phyloP scores from a whole-genome alignment of 164 flowering plant species.

The Vitis rupestris region DNA sequence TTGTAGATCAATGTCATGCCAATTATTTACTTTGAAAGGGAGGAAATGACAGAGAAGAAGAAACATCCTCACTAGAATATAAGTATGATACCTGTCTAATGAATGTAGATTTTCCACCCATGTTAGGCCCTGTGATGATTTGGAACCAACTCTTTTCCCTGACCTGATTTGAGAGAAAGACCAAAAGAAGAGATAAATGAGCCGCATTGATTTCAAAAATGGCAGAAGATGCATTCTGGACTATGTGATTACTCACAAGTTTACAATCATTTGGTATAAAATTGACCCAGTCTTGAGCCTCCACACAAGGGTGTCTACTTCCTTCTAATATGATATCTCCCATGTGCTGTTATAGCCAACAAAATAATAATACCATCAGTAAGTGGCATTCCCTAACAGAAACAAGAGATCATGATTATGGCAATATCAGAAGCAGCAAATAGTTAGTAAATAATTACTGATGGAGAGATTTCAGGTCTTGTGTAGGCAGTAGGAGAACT shows the following conservation, averaged over 20 bases:
- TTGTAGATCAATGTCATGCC: not conserved
- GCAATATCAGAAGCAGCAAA: conserved; percentile 8
- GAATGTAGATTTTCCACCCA: conserved; percentile 99
- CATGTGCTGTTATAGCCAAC: conserved; percentile 49
- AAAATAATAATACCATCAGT: not conserved
- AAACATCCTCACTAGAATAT: not conserved
- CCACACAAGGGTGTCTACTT: conserved; percentile 97
- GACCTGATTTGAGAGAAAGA: conserved; percentile 39
- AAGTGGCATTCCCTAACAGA: not conserved
- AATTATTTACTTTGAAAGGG: not conserved
- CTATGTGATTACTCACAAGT: conserved; percentile 58
- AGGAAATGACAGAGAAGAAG: not conserved
- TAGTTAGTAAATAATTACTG: conserved; percentile 43
- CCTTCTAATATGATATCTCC: conserved; percentile 92
- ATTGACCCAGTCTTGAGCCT: conserved; percentile 99
- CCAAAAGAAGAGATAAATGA: not conserved
- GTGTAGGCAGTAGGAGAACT: conserved; percentile 82
- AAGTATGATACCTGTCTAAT: conserved; percentile 76
- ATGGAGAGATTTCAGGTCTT: conserved; percentile 78
- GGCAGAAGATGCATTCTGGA: not conserved
- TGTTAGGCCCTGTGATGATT: conserved; percentile 97
- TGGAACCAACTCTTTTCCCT: conserved; percentile 98
- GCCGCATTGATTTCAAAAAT: not conserved
- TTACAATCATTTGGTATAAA: conserved; percentile 96
- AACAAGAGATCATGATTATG: conserved; percentile 1